A percentile compares a stretch with the other conserved stretches of the same genome.
phyloP scores from a whole-genome alignment of 768 basidiomycete species.

The Clathrus columnatus region DNA sequence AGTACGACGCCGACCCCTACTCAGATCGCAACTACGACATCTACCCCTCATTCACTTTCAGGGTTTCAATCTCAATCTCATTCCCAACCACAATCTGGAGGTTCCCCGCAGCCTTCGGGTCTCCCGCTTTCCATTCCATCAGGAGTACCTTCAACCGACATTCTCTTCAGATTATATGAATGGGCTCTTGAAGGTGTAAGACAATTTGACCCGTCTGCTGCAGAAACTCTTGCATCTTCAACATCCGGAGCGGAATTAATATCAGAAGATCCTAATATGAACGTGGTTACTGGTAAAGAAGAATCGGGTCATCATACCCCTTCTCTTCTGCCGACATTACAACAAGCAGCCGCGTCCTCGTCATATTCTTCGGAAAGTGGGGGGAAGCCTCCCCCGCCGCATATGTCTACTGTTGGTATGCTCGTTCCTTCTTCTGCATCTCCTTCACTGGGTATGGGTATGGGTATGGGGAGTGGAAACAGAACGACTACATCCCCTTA shows the following conservation, averaged over 20 bases:
- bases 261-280: too few species aligned
- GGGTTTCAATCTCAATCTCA: not conserved
- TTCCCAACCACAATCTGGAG: not conserved
- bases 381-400: too few species aligned
- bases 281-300: not conserved
- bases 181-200: constrained; percentile 4
- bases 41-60: not conserved
- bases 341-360: too few species aligned
- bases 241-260: not conserved
- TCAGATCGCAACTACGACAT: not conserved
- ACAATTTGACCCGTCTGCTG: not conserved
- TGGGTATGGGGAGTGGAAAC: not conserved
- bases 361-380: not conserved
- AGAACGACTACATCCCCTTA: not conserved
- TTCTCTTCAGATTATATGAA: not conserved
- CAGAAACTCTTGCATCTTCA: not conserved
- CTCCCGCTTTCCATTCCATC: not conserved
- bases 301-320: not conserved
- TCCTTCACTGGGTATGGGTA: not conserved
- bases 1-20: not conserved
- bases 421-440: not conserved
- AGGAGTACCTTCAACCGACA: not conserved
- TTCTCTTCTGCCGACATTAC: not conserved
- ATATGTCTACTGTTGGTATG: too few species aligned
- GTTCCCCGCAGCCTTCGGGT: not conserved